phyloP scores from a whole-genome alignment of 495 filamentous ascomycete species.

The Hypoxylon subgilvum region DNA sequence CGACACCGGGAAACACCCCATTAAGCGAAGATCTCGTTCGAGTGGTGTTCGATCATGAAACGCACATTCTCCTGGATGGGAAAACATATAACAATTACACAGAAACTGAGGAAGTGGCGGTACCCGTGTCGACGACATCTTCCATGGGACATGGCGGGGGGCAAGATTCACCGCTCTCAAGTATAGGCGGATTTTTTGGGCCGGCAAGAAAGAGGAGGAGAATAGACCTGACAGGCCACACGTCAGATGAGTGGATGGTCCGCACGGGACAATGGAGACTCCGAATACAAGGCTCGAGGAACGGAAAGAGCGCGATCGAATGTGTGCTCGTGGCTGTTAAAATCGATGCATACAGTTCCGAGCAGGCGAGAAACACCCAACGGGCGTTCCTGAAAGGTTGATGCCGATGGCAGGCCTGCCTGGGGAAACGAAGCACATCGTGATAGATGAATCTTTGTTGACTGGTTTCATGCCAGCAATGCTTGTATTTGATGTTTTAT shows the following conservation, averaged over 20 bases:
- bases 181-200: constrained; percentile 15
- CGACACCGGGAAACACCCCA: constrained; percentile 72
- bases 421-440: neutral
- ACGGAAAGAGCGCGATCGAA: constrained; percentile 63
- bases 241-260: constrained; percentile 69
- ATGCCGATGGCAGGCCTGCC: constrained; percentile 1
- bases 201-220: constrained; percentile 60
- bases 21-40: constrained; percentile 74
- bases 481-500: neutral
- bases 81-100: constrained; percentile 45
- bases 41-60: constrained; percentile 68
- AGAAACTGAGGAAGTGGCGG: constrained; percentile 38
- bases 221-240: constrained; percentile 42
- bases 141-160: constrained; percentile 41
- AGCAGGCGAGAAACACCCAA: constrained; percentile 70
- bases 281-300: constrained; percentile 63
- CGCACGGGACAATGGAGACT: constrained; percentile 82
- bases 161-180: constrained; percentile 47
- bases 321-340: constrained; percentile 79
- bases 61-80: constrained; percentile 75
- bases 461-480: neutral
- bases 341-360: constrained; percentile 73
- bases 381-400: constrained; percentile 66
- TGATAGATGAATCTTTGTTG: neutral
- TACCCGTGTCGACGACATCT: constrained; percentile 41